phyloP scores from a whole-genome alignment of 129 eudicot genomes.

The Centrapalus pauciflorus region DNA sequence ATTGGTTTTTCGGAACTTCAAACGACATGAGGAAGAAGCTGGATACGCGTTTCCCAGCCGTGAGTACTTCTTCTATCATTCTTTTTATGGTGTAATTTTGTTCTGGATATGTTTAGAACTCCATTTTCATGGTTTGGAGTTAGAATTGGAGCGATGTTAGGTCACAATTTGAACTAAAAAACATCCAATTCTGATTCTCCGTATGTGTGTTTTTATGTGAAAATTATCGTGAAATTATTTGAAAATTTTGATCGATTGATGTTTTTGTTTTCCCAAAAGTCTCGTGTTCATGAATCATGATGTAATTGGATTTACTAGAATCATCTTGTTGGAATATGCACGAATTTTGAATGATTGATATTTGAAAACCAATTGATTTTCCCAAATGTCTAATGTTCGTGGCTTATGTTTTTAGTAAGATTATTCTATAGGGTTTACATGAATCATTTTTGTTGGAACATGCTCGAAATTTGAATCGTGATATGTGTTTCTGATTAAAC shows the following conservation, averaged over 20 bases:
- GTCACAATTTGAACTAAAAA: background rate
- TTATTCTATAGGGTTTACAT: background rate
- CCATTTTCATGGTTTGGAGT: background rate
- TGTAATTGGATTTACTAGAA: no score
- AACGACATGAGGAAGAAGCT: constrained; percentile 67
- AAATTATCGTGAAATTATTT: background rate
- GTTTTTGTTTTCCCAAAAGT: background rate
- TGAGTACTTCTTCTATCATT: constrained; percentile 15
- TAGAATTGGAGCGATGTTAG: background rate
- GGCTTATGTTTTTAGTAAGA: background rate
- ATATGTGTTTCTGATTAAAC: background rate
- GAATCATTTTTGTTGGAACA: background rate
- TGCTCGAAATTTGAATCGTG: background rate
- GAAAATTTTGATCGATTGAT: background rate
- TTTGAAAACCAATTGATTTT: background rate
- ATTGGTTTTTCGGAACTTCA: constrained; percentile 8
- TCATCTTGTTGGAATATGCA: no score
- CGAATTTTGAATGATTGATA: background rate
- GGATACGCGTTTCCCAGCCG: constrained; percentile 78
- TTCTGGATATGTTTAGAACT: background rate
- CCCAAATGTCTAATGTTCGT: background rate
- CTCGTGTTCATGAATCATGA: background rate
- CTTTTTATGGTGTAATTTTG: background rate
- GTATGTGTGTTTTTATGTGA: background rate
- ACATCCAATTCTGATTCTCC: background rate